phyloP scores from a whole-genome alignment of 1,284 basidiomycete species.

The Puccinia polysora region DNA sequence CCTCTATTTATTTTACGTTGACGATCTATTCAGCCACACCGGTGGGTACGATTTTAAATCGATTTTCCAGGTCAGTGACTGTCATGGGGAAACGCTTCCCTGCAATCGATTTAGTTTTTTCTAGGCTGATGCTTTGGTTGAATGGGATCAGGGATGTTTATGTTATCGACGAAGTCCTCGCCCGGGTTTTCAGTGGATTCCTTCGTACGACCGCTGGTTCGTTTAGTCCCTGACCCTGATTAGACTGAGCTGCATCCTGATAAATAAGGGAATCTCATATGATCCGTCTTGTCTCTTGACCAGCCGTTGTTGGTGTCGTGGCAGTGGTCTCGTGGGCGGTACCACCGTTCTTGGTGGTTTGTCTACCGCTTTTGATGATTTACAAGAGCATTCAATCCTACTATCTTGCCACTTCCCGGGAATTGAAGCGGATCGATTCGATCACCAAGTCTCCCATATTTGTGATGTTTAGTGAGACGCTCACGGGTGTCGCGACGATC shows the following conservation, averaged over 20 bases:
- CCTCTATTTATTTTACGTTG: conserved; percentile 69
- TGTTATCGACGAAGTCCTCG: conserved; percentile 40
- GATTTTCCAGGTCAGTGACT: conserved; percentile 25
- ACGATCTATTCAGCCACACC: conserved; percentile 45
- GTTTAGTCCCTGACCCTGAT: neutral
- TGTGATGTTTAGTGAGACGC: conserved; percentile 68
- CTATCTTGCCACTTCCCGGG: conserved; percentile 83
- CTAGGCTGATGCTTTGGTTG: neutral
- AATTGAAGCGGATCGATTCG: conserved; percentile 85
- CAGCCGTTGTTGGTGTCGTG: conserved; percentile 26
- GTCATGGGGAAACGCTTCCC: conserved; percentile 48
- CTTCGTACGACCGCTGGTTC: conserved; percentile 33
- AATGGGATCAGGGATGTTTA: conserved; percentile 26
- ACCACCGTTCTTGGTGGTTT: conserved; percentile 43
- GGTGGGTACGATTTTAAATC: conserved; percentile 53
- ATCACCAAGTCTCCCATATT: conserved; percentile 71
- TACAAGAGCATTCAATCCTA: conserved; percentile 58
- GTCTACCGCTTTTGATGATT: conserved; percentile 13
- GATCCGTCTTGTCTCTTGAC: neutral
- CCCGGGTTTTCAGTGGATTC: conserved; percentile 30
- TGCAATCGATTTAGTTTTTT: neutral
- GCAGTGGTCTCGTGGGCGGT: conserved; percentile 31
- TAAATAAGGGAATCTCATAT: neutral
- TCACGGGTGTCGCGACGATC: conserved; percentile 77
- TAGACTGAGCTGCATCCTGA: neutral